These are phyloP conservation scores for Durotheca rogersii DNA, from an alignment of 495 filamentous ascomycete genomes.

Conservation along the genomic window DNA sequence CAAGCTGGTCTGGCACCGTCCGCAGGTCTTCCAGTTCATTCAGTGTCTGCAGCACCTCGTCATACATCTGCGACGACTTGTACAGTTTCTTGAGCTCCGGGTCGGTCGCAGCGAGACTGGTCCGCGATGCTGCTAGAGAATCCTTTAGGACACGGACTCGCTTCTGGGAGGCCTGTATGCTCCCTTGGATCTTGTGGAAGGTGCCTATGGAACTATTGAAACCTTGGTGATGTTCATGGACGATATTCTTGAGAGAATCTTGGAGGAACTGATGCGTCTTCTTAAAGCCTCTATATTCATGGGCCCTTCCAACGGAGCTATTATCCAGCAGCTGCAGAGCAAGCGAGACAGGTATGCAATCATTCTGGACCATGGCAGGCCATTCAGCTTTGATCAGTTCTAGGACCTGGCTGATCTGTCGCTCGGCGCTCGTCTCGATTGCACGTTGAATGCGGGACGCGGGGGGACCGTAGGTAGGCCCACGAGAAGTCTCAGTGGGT, in stretches of 20 bases:
- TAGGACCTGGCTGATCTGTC: slow-evolving; percentile 50
- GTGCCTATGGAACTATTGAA: slow-evolving; percentile 99
- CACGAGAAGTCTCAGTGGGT: slow-evolving; percentile 18
- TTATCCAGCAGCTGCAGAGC: slow-evolving; percentile 91
- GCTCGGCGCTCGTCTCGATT: slow-evolving; percentile 47
- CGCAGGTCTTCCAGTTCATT: slow-evolving; percentile 85
- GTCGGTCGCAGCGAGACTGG: slow-evolving; percentile 78
- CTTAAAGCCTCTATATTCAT: slow-evolving; percentile 80
- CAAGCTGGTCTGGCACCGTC: slow-evolving; percentile 86
- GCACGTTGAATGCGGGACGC: slow-evolving; percentile 26
- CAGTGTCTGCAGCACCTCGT: slow-evolving; percentile 83
- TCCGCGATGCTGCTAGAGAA: slow-evolving; percentile 78
- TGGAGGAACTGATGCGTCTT: slow-evolving; percentile 81
- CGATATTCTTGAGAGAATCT: slow-evolving; percentile 87
- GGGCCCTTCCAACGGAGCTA: slow-evolving; percentile 86
- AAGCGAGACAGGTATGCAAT: slow-evolving; percentile 89
- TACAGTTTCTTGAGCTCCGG: slow-evolving; percentile 89
- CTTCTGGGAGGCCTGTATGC: slow-evolving; percentile 83
- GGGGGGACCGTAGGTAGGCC: slow-evolving; percentile 19
- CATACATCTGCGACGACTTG: slow-evolving; percentile 83
- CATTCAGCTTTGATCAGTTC: slow-evolving; percentile 80
- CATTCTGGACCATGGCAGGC: slow-evolving; percentile 82
- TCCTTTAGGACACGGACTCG: slow-evolving; percentile 81
- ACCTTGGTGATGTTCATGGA: slow-evolving; percentile 98
- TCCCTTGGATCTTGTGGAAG: slow-evolving; percentile 96